Evolutionary conservation across 2,329 filamentous ascomycete genomes (phyloP), one percentile per base, ranked within the genome.

Genomic region (Dactylellina parvicollis): DNA sequence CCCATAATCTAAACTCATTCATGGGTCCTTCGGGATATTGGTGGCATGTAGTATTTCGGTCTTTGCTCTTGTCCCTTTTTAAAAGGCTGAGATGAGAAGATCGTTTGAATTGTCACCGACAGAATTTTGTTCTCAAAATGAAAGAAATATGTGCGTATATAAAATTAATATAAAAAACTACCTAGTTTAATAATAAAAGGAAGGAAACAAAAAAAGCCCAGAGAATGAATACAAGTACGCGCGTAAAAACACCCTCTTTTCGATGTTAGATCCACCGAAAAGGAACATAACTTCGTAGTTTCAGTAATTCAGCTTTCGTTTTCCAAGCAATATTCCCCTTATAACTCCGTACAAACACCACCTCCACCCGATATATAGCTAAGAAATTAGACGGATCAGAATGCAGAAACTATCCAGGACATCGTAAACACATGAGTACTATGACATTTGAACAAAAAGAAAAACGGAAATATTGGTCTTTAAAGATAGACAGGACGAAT

Each of bases 1-100:
- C 67, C 67, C 67, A 71, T 57, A 62, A 55, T 22, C 38, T 22
- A 59, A 46, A 64, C 67, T 72, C 67, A 72, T 72, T 72, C 67
- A 44, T 72, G 67, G 67, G 67, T 65, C 67, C 26, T 50, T 22
- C n/a, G n/a, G 47, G 67, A 72, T 72, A 72, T 26, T 59, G 67
- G 44, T 40, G 30, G 36, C 67, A 59, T n/a, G n/a, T 72, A 72
- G 67, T 72, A 72, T 72, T 72, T 65, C 67, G 47, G 49, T 38
- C 44, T 65, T 54, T 65, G 24, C 34, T 46, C 47, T 55, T 46
- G 30, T 18, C 18, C n/a, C n/a, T 50, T 32, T 36, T 52, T 10
- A 20, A 12, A 28, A 34, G 47, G 28, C 16, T n/a, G 49, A 22
- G 22, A 72, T 72, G 52, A 49, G 30, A 42, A 57, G 67, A 59